Evolutionary conservation across 345 rosid species (phyloP), one percentile per base, ranked within the genome.

Genomic region (Rhodomyrtus tomentosa): DNA sequence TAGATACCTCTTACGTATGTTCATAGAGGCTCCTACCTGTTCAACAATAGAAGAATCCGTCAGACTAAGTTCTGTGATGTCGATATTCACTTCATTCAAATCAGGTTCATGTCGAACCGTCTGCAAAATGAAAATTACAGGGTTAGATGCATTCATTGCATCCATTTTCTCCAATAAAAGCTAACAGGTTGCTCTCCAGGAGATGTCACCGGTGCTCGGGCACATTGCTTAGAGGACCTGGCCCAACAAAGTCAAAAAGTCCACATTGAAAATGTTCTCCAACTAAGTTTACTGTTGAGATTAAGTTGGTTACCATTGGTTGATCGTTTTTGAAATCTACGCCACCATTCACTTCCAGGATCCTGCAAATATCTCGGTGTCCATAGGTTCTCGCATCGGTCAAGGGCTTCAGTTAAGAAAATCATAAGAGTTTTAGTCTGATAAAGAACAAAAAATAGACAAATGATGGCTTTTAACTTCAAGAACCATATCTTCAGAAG

Each of bases 361-460:
- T 89, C 88, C 95, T 91, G 89, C 95, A 92, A 50, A 93, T 93
- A 85, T 92, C 94, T 52, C 92, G 88, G 80, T 93, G 93, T 22
- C 90, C 89, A 50, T 90, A 93, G 13, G 86, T 89, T 86, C 91
- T 91, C 59, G 95, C 93, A 89, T 93, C 93, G 79, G 92, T 90
- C 89, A 93, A 88, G 81, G 94, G 94, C 95, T 93, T 76, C 76
- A 32, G 45, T 42, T 68, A 68, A 80, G 82, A 80, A n/a, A 80
- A 42, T 22, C 29, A 50, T 24, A 42, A 42, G 50, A 42, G 1
- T 32, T 50, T 80, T 79, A 49, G n/a, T 79, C 52, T 42, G 32
- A 42, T 79, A 54, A n/a, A 36, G 27, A 58, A 25, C 10, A 29
- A n/a, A 2, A 29, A 73, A 53, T 13, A 5, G 18, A 32, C 25